Percentiles rank a stretch among this genome's conserved stretches.
These are phyloP conservation scores for Lolium perenne DNA, from an alignment of 176 grass and related monocot species.

Conservation along the genomic window DNA sequence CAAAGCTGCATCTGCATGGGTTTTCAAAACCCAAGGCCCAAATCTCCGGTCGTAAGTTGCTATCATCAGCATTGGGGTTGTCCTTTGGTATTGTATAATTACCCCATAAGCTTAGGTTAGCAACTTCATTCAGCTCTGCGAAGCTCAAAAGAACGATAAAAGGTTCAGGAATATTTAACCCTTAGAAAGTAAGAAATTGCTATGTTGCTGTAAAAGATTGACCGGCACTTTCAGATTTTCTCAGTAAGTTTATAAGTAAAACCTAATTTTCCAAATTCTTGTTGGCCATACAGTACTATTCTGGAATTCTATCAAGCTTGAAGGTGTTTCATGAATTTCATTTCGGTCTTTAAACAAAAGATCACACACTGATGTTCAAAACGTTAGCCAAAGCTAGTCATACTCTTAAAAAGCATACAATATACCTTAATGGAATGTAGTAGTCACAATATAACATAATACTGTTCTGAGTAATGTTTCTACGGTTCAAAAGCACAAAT, in stretches of 20 bases:
- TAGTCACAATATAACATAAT: neutral
- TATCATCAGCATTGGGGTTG: slow-evolving; percentile 58
- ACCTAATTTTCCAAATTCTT: too few relatives aligned
- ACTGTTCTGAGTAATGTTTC: neutral
- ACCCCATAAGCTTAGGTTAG: slow-evolving; percentile 57
- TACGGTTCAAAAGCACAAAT: neutral
- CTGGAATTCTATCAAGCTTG: neutral
- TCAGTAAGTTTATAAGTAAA: neutral
- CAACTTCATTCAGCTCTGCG: neutral
- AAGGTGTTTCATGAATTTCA: neutral
- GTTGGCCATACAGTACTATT: too few relatives aligned
- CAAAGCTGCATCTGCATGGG: slow-evolving; percentile 70
- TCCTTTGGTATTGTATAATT: slow-evolving; percentile 70
- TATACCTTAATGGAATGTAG: neutral
- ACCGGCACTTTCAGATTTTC: neutral
- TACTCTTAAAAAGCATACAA: neutral
- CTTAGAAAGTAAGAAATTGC: neutral
- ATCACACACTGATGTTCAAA: neutral
- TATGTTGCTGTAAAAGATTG: neutral
- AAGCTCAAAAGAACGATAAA: neutral
- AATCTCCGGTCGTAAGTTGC: slow-evolving; percentile 51
- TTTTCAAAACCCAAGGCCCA: slow-evolving; percentile 66
- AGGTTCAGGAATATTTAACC: neutral
- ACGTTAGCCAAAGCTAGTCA: neutral
- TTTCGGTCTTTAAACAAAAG: neutral